phyloP scores from a whole-genome alignment of 257 asterid species.

The Striga asiatica region DNA sequence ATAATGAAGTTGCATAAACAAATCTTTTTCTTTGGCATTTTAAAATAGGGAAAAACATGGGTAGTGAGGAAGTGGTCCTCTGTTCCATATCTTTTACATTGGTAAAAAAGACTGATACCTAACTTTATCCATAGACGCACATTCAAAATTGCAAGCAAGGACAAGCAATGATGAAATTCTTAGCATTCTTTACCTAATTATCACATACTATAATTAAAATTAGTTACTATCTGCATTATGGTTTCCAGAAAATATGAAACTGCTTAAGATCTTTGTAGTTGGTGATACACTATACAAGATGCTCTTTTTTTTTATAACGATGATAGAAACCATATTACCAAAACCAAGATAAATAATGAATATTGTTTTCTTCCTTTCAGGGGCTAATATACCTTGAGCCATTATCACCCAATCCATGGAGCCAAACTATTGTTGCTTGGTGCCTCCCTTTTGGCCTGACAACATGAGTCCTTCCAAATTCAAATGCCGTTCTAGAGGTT shows the following conservation, averaged over 20 bases:
- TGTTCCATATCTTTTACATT: too few species aligned
- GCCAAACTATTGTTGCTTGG: slow-evolving; percentile 82
- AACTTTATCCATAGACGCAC: too few species aligned
- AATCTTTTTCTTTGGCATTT: too few species aligned
- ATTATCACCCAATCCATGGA: slow-evolving; percentile 77
- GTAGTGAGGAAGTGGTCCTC: slow-evolving; percentile 49
- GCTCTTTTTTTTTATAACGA: not conserved
- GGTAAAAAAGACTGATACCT: too few species aligned
- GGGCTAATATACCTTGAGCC: slow-evolving; percentile 51
- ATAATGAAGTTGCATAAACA: too few species aligned
- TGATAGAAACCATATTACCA: too few species aligned
- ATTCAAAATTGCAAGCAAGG: too few species aligned
- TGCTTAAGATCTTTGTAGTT: not conserved
- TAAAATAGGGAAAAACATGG: too few species aligned
- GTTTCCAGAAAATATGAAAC: not conserved
- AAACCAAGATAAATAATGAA: not conserved
- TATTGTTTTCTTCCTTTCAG: not conserved
- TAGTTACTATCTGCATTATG: not conserved
- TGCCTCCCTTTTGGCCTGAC: slow-evolving; percentile 80
- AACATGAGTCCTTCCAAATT: slow-evolving; percentile 79
- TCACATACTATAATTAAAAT: slow-evolving; percentile 4
- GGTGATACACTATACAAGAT: not conserved
- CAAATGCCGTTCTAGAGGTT: slow-evolving; percentile 30
- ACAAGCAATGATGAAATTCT: not conserved
- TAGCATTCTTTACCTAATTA: slow-evolving; percentile 5